These are phyloP conservation scores for Arabidopsis suecica DNA, from an alignment of 345 rosid species.

Conservation along the genomic window DNA sequence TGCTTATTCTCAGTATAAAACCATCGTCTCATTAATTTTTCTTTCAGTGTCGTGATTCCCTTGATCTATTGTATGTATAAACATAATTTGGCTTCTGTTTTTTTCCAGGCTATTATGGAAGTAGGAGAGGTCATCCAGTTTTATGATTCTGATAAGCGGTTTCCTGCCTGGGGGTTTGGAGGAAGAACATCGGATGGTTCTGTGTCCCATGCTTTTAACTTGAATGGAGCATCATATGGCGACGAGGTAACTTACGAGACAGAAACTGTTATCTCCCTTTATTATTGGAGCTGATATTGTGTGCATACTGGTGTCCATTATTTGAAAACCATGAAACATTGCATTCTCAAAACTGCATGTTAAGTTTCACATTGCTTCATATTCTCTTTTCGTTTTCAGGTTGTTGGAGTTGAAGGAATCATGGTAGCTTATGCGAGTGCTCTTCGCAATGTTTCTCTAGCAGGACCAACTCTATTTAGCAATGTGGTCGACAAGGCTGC, in stretches of 20 bases:
- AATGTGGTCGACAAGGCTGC: conserved; percentile 63
- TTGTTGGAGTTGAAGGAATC: conserved; percentile 83
- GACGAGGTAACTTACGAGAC: conserved; percentile 57
- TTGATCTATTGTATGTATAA: not conserved
- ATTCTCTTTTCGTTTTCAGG: conserved; percentile 48
- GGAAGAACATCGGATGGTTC: conserved; percentile 62
- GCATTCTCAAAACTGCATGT: not conserved
- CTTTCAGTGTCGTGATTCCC: not conserved
- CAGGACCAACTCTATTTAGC: conserved; percentile 79
- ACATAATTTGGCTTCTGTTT: conserved; percentile 34
- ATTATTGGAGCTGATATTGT: not conserved
- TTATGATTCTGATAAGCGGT: conserved; percentile 78
- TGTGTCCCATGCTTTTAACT: conserved; percentile 83
- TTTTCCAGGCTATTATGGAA: conserved; percentile 76
- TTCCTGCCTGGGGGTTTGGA: conserved; percentile 94
- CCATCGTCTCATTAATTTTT: not conserved
- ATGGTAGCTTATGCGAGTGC: conserved; percentile 74
- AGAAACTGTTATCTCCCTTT: not conserved
- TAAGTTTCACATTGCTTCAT: not conserved
- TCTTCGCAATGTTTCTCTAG: conserved; percentile 57
- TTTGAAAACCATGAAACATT: conserved; percentile 1
- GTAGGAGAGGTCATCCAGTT: conserved; percentile 89
- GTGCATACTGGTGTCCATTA: not conserved
- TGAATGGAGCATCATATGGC: conserved; percentile 62
- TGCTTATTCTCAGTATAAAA: conserved; percentile 3